Percentiles rank a stretch among this genome's conserved stretches.
phyloP scores from a whole-genome alignment of 345 rosid genomes.

The Gossypium ekmanianum region DNA sequence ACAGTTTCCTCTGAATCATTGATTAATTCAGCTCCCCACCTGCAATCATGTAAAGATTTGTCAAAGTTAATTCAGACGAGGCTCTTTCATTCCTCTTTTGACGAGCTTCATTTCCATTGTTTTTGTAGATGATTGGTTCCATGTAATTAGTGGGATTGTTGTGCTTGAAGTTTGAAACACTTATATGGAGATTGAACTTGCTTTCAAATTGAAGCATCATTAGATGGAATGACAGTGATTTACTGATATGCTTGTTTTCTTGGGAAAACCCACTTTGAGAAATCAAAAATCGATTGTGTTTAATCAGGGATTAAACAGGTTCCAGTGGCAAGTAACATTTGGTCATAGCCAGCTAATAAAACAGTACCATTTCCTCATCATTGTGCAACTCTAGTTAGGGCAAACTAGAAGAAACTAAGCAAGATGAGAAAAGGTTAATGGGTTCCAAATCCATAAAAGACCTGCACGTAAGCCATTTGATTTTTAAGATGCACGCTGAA shows the following conservation, averaged over 20 bases:
- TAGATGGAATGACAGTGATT: too few species aligned
- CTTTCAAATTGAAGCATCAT: not conserved
- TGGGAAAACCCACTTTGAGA: not conserved
- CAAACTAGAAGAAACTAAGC: too few species aligned
- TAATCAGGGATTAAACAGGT: not conserved
- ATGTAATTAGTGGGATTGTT: conserved; percentile 7
- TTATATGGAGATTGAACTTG: not conserved
- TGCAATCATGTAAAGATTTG: conserved; percentile 5
- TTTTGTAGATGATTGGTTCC: not conserved
- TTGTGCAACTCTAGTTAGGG: too few species aligned
- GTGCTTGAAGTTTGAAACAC: not conserved
- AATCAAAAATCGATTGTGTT: not conserved
- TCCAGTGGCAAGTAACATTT: too few species aligned
- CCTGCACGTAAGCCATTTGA: too few species aligned
- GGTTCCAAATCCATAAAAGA: too few species aligned
- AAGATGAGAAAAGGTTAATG: too few species aligned
- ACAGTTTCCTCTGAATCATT: conserved; percentile 44
- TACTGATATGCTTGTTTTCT: not conserved
- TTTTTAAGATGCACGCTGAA: not conserved
- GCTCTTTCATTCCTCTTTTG: conserved; percentile 2
- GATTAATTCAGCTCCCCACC: not conserved
- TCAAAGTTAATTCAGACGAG: not conserved
- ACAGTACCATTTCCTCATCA: not conserved
- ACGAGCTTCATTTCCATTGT: conserved; percentile 3
- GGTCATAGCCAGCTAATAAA: not conserved